A percentile compares a stretch with the other conserved stretches of the same genome.
phyloP scores from a whole-genome alignment of 164 flowering plant species.

The Saururus chinensis region DNA sequence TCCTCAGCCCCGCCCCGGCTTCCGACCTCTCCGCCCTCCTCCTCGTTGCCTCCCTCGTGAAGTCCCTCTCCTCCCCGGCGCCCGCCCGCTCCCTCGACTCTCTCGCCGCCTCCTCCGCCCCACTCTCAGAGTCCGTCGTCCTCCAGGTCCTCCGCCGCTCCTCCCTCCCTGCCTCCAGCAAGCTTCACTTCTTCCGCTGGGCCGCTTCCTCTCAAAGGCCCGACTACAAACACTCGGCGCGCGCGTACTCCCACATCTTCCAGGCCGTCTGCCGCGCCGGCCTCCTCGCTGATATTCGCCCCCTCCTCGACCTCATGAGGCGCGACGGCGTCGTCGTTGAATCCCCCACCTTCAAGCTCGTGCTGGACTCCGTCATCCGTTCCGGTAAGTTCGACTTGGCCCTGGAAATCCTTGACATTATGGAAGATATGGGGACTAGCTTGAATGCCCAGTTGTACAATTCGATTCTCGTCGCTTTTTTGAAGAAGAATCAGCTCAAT shows the following conservation, averaged over 20 bases:
- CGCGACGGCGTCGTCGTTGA: conserved; percentile 47
- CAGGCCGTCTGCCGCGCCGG: conserved; percentile 36
- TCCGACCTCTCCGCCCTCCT: conserved; percentile 38
- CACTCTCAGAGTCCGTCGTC: conserved; percentile 51
- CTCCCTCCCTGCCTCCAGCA: conserved; percentile 36
- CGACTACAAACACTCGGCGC: conserved; percentile 47
- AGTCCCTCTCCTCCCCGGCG: conserved; percentile 48
- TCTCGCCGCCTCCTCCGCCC: conserved; percentile 32
- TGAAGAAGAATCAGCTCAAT: conserved; percentile 49
- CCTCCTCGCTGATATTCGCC: conserved; percentile 30
- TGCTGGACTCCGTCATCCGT: conserved; percentile 53
- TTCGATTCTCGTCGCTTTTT: conserved; percentile 57
- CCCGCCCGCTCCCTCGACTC: conserved; percentile 32
- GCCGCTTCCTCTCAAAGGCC: conserved; percentile 34
- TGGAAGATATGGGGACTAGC: conserved; percentile 43
- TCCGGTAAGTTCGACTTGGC: conserved; percentile 56
- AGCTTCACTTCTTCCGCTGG: conserved; percentile 77
- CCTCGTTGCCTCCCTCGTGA: conserved; percentile 52
- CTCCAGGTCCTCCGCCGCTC: conserved; percentile 44
- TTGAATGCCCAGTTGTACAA: conserved; percentile 38
- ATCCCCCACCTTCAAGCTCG: conserved; percentile 39
- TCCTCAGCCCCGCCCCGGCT: conserved; percentile 3
- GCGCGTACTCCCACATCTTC: conserved; percentile 45
- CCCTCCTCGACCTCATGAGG: conserved; percentile 47
- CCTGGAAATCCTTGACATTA: conserved; percentile 47